A percentile compares a stretch with the other conserved stretches of the same genome.
Conservation (phyloP, 1,139 yeast genomes). For the Pichia sp. region DNA sequence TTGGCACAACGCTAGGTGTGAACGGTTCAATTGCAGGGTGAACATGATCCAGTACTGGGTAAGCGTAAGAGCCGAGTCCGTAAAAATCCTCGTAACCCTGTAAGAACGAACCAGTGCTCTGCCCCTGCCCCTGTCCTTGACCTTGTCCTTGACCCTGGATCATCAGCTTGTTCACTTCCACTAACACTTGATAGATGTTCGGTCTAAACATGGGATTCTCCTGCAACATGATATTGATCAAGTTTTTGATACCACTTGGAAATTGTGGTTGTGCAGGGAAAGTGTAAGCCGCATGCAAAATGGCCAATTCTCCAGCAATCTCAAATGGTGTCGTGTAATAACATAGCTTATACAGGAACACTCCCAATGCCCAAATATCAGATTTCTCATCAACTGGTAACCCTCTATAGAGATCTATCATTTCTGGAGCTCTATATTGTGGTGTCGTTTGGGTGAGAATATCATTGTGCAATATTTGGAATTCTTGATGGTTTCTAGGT, state of each 20-base stretch:
- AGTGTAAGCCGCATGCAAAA: constrained; percentile 52
- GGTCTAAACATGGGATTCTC: constrained; percentile 79
- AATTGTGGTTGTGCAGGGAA: constrained; percentile 45
- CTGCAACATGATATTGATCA: constrained; percentile 56
- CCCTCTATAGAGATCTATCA: constrained; percentile 65
- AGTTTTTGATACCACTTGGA: constrained; percentile 45
- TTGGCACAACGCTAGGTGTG: constrained; percentile 24
- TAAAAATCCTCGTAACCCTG: constrained; percentile 26
- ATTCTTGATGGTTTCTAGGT: constrained; percentile 58
- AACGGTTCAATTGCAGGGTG: constrained; percentile 25
- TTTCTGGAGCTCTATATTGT: constrained; percentile 76
- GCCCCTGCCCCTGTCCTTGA: too few species aligned
- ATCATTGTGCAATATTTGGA: constrained; percentile 55
- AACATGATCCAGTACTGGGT: constrained; percentile 22
- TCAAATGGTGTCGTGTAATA: constrained; percentile 82
- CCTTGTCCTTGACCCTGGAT: too few species aligned
- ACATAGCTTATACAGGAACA: constrained; percentile 67
- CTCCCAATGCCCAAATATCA: constrained; percentile 83
- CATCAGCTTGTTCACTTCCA: constrained; percentile 12
- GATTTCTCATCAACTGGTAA: constrained; percentile 68
- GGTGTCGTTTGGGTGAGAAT: constrained; percentile 74
- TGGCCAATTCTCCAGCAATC: constrained; percentile 62
- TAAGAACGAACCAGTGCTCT: too few species aligned
- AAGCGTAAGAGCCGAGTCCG: constrained; percentile 24
- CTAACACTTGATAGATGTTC: constrained; percentile 72